Conservation (phyloP, 768 basidiomycete genomes). For the Lactifluus piperatus region DNA sequence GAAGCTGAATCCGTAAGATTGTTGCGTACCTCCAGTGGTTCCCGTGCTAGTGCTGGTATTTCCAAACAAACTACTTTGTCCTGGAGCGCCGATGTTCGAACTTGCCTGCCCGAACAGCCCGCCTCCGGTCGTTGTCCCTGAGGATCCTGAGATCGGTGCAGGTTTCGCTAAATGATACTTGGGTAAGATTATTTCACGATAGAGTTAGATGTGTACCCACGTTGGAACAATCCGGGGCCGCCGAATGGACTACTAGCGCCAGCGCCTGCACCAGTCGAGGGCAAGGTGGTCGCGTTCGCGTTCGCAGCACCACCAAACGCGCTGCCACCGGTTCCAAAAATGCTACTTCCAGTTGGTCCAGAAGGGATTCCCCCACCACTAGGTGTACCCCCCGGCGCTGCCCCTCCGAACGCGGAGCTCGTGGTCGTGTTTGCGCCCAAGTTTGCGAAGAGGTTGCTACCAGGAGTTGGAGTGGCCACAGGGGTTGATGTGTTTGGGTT, state of each 20-base stretch:
- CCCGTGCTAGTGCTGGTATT: background rate
- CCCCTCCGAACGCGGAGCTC: conserved; percentile 7
- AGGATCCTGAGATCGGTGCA: background rate
- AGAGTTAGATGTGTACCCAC: background rate
- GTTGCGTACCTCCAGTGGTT: conserved; percentile 5
- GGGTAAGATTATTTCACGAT: background rate
- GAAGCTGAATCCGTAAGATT: background rate
- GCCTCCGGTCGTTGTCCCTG: background rate
- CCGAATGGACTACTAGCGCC: background rate
- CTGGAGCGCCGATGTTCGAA: background rate
- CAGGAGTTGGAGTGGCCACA: conserved; percentile 6
- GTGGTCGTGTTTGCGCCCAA: conserved; percentile 17
- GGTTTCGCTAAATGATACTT: background rate
- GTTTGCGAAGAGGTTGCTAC: conserved; percentile 16
- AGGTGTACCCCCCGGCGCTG: background rate
- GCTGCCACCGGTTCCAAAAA: background rate
- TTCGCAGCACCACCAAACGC: conserved; percentile 8
- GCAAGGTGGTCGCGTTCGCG: background rate
- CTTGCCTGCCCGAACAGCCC: background rate
- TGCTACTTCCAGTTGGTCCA: background rate
- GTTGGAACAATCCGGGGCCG: background rate
- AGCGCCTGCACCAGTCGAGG: background rate
- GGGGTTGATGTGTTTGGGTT: conserved; percentile 11
- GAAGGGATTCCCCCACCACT: background rate
- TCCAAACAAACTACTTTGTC: background rate